These are phyloP conservation scores for Colletotrichum musicola DNA, from an alignment of 2,329 filamentous ascomycete species.

Conservation along the genomic window DNA sequence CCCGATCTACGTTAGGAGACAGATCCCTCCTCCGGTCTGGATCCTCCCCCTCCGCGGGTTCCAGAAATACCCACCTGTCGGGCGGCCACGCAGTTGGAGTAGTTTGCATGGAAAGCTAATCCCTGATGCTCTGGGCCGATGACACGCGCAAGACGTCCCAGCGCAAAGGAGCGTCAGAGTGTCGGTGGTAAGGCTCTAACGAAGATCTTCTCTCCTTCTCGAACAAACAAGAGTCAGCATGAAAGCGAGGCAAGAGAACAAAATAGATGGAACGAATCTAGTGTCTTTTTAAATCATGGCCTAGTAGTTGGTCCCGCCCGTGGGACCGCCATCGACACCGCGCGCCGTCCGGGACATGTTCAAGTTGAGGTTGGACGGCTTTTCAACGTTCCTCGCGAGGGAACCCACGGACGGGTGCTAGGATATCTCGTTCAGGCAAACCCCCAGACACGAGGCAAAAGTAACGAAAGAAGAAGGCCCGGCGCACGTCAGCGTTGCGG, in stretches of 20 bases:
- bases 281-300: constrained; percentile 1
- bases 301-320: neutral
- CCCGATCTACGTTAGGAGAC: constrained; percentile 19
- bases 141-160: too few species aligned
- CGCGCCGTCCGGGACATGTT: neutral
- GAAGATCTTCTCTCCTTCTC: too few species aligned
- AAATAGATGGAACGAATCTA: constrained; percentile 4
- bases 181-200: too few species aligned
- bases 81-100: too few species aligned
- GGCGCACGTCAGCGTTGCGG: constrained; percentile 2
- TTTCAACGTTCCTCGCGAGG: neutral
- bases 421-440: constrained; percentile 26
- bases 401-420: constrained; percentile 36
- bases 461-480: neutral
- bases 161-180: too few species aligned
- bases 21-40: constrained; percentile 1
- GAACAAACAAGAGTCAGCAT: too few species aligned
- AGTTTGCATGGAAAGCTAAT: too few species aligned
- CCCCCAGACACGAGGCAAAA: constrained; percentile 27
- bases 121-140: too few species aligned
- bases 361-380: neutral
- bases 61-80: neutral
- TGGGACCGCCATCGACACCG: constrained; percentile 4
- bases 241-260: too few species aligned
- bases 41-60: neutral